These are phyloP conservation scores for Striga asiatica DNA, from an alignment of 257 asterid genomes.

Conservation along the genomic window DNA sequence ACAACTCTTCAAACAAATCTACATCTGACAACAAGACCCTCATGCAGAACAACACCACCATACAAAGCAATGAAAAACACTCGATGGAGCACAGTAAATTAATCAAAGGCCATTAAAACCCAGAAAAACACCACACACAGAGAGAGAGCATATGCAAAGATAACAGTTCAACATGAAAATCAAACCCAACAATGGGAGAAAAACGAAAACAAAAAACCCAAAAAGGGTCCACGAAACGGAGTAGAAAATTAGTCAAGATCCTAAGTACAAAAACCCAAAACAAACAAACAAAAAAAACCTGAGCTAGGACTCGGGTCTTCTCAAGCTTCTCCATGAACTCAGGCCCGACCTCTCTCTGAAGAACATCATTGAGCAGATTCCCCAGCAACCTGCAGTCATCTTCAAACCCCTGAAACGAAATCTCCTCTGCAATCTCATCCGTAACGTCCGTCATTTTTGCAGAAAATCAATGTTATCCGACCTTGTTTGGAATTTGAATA, in stretches of 20 bases:
- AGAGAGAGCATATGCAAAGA: neutral
- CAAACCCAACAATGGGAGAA: neutral
- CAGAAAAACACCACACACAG: neutral
- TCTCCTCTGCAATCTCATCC: conserved; percentile 92
- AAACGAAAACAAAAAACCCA: neutral
- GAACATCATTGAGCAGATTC: conserved; percentile 78
- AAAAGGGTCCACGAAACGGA: neutral
- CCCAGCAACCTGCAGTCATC: conserved; percentile 79
- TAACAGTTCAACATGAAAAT: conserved; percentile 1
- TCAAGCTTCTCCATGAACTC: conserved; percentile 74
- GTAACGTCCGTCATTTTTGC: conserved; percentile 68
- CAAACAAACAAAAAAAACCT: conserved; percentile 30
- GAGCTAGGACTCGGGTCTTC: conserved; percentile 70
- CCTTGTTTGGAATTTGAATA: neutral
- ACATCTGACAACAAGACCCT: conserved; percentile 1
- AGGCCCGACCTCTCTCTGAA: conserved; percentile 75
- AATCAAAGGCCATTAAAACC: conserved; percentile 2
- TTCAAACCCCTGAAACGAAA: conserved; percentile 80
- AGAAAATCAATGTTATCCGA: neutral
- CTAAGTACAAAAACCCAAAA: too few species aligned
- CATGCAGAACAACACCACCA: conserved; percentile 8
- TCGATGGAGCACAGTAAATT: neutral
- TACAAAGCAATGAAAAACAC: neutral
- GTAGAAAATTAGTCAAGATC: too few species aligned
- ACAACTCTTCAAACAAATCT: neutral